Conservation (phyloP, 1,139 yeast genomes). For the Pichia sp. region DNA sequence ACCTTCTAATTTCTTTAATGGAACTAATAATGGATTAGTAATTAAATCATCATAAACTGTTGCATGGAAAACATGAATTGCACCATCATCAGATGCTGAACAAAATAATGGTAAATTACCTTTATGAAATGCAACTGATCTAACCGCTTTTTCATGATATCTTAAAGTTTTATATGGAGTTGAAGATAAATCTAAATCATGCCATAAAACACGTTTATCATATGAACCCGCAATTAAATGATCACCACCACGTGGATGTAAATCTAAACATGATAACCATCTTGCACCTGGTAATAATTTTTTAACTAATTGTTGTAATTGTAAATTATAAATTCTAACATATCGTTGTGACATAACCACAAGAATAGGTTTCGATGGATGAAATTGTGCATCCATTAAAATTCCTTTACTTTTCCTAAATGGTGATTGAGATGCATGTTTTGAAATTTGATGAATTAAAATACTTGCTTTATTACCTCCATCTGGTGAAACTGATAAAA, state of each 20-base stretch:
- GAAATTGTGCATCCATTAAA: constrained; percentile 93
- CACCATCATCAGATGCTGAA: constrained; percentile 95
- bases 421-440: constrained; percentile 96
- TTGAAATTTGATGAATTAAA: constrained; percentile 87
- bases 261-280: constrained; percentile 86
- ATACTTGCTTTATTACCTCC: constrained; percentile 77
- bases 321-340: constrained; percentile 81
- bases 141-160: constrained; percentile 91
- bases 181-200: constrained; percentile 80
- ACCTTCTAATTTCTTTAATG: constrained; percentile 91
- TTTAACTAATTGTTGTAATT: constrained; percentile 77
- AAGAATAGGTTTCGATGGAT: constrained; percentile 91
- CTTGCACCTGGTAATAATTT: constrained; percentile 92
- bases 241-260: constrained; percentile 90
- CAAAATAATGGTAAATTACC: constrained; percentile 83
- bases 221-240: constrained; percentile 86
- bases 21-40: constrained; percentile 94
- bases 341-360: constrained; percentile 94
- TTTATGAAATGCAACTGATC: constrained; percentile 83
- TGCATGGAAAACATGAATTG: constrained; percentile 91
- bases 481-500: constrained; percentile 89
- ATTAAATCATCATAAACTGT: constrained; percentile 93
- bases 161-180: constrained; percentile 95
- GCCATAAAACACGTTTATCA: constrained; percentile 96
- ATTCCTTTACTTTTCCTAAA: constrained; percentile 90